Evolutionary conservation across 2,329 filamentous ascomycete species (phyloP).

Genomic region (Colletotrichum tabaci): DNA sequence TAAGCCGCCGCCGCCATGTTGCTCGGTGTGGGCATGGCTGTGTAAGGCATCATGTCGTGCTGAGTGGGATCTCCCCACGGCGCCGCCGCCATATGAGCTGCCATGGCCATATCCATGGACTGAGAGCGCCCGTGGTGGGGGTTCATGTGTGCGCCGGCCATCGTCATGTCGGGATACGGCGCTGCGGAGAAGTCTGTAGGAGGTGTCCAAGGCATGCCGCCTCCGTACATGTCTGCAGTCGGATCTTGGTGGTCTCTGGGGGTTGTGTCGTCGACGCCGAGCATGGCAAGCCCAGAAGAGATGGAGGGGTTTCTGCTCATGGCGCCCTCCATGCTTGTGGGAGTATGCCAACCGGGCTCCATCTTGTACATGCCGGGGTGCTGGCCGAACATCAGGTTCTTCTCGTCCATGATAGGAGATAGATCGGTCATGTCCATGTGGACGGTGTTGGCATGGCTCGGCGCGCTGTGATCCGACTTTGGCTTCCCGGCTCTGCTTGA

Average conservation of each 20-base stretch:
- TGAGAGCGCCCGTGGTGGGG: conserved; percentile 52
- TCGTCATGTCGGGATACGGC: conserved; percentile 52
- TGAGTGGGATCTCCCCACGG: conserved; percentile 49
- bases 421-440: conserved; percentile 45
- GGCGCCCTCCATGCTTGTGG: conserved; percentile 52
- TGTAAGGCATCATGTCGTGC: conserved; percentile 53
- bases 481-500: conserved; percentile 66
- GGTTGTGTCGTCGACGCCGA: conserved; percentile 50
- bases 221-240: conserved; percentile 53
- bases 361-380: conserved; percentile 54
- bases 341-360: conserved; percentile 57
- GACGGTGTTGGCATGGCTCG: conserved; percentile 43
- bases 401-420: conserved; percentile 48
- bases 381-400: conserved; percentile 50
- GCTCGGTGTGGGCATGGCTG: conserved; percentile 53
- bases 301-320: conserved; percentile 54
- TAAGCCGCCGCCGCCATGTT: conserved; percentile 53
- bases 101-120: conserved; percentile 54
- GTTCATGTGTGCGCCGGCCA: conserved; percentile 47
- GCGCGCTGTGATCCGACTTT: conserved; percentile 53
- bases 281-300: conserved; percentile 51
- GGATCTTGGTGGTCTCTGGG: conserved; percentile 43
- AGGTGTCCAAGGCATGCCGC: conserved; percentile 58
- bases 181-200: conserved; percentile 53
- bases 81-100: conserved; percentile 46